Percentiles rank a stretch among this genome's conserved stretches.
These are phyloP conservation scores for Fraxinus xanthoxyloides DNA, from an alignment of 305 asterid species.

Conservation along the genomic window DNA sequence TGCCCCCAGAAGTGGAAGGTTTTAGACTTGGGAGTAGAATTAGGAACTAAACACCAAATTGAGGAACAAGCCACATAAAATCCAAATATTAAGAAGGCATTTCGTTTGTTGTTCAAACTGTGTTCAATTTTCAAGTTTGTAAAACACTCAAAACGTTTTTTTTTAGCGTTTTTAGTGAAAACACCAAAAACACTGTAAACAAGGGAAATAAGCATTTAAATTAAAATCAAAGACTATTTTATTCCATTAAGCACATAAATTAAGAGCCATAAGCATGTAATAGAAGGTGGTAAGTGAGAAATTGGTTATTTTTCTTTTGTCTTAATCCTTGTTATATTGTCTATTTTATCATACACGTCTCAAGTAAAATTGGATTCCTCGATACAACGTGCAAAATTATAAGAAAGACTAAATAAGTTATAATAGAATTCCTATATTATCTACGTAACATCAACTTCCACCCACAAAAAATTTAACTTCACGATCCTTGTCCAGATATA, in stretches of 20 bases:
- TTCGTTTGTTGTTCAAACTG: background rate
- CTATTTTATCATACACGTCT: background rate
- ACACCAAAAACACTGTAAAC: background rate
- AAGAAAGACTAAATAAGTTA: no score
- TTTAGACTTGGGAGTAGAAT: background rate
- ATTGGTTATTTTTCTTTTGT: background rate
- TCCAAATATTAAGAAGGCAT: background rate
- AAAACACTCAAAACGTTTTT: no score
- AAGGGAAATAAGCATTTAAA: background rate
- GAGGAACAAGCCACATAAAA: constrained; percentile 11
- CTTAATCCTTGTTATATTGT: background rate
- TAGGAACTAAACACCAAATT: constrained; percentile 5
- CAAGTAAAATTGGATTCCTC: background rate
- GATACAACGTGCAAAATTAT: background rate
- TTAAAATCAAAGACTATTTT: background rate
- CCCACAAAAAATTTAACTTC: background rate
- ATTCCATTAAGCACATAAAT: background rate
- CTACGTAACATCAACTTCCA: background rate
- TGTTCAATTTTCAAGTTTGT: background rate
- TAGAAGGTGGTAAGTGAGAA: background rate
- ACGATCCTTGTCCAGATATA: background rate
- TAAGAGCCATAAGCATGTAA: background rate
- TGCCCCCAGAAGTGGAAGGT: background rate
- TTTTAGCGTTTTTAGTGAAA: background rate
- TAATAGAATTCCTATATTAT: background rate